These are phyloP conservation scores for Tricholoma sp. DNA, from an alignment of 768 basidiomycete genomes.

Conservation along the genomic window DNA sequence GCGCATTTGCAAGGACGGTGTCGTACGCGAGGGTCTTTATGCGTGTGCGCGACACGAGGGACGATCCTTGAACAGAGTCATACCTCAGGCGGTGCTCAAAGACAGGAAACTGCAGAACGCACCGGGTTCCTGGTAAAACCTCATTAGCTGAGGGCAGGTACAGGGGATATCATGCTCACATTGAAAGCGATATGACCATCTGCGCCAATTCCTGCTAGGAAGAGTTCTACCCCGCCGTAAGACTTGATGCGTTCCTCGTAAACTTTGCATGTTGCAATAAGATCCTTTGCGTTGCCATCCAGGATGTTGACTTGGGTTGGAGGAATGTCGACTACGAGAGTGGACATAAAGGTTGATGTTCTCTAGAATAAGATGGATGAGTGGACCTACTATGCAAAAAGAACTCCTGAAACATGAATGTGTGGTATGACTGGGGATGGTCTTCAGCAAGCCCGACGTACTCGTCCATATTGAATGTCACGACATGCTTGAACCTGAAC, in stretches of 20 bases:
- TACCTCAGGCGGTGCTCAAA: background rate
- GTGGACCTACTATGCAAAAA: constrained; percentile 68
- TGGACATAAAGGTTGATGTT: background rate
- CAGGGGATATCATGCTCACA: constrained; percentile 24
- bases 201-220: constrained; percentile 89
- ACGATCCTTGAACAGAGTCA: constrained; percentile 49
- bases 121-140: constrained; percentile 57
- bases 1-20: constrained; percentile 91
- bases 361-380: background rate
- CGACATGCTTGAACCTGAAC: constrained; percentile 71
- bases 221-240: constrained; percentile 83
- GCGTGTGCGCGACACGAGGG: constrained; percentile 77
- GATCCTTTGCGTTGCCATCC: constrained; percentile 73
- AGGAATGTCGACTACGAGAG: constrained; percentile 61
- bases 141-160: background rate
- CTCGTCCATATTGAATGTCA: constrained; percentile 95
- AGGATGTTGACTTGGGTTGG: constrained; percentile 80
- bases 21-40: constrained; percentile 93
- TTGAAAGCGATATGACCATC: constrained; percentile 95
- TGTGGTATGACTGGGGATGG: constrained; percentile 86
- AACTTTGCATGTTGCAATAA: constrained; percentile 72
- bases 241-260: constrained; percentile 78
- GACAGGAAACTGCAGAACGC: constrained; percentile 5
- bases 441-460: constrained; percentile 80
- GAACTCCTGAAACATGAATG: constrained; percentile 92